Evolutionary conservation across 2,329 filamentous ascomycete genomes (phyloP).

Genomic region (Colletotrichum sp.): DNA sequence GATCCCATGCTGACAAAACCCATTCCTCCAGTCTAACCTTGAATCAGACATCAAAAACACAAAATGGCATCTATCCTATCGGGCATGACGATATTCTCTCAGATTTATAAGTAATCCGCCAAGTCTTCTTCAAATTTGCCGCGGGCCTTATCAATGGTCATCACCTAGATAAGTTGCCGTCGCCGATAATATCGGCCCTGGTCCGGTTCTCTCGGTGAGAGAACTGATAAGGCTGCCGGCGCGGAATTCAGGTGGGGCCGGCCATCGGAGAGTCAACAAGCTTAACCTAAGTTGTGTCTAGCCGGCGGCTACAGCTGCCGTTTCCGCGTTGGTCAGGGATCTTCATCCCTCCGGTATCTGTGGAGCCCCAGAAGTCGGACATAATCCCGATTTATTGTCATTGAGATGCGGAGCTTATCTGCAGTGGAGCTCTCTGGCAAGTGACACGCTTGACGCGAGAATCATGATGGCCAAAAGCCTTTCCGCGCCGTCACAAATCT

Average conservation of each 20-base stretch:
- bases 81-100: neutral
- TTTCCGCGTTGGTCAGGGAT: neutral
- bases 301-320: neutral
- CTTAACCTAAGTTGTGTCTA: neutral
- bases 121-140: neutral
- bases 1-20: neutral
- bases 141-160: neutral
- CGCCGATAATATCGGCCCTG: neutral
- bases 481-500: neutral
- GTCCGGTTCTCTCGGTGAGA: neutral
- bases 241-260: neutral
- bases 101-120: neutral
- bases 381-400: neutral
- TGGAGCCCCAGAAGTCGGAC: neutral
- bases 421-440: neutral
- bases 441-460: neutral
- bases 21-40: neutral
- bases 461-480: neutral
- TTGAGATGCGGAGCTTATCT: neutral
- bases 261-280: neutral
- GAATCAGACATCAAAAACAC: neutral
- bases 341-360: neutral
- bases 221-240: neutral
- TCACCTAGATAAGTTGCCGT: neutral
- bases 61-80: neutral